Percentiles rank a stretch among this genome's conserved stretches.
These are phyloP conservation scores for Fusarium sp. DNA, from an alignment of 2,329 filamentous ascomycete species.

Conservation along the genomic window DNA sequence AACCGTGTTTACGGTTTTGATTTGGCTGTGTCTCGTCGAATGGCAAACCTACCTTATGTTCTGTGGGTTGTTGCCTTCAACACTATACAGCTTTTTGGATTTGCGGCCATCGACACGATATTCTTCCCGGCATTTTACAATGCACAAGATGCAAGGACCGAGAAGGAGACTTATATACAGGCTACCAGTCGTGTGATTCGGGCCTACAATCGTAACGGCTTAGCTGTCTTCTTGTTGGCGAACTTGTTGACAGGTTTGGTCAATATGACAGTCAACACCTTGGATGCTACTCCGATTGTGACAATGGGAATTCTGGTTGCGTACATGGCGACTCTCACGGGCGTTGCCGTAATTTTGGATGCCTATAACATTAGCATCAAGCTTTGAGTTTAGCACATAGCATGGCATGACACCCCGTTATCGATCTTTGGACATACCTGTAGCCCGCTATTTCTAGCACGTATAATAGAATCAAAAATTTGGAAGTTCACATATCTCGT, in stretches of 20 bases:
- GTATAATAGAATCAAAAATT: background rate
- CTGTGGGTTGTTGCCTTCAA: conserved; percentile 96
- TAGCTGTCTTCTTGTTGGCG: conserved; percentile 87
- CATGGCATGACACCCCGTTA: background rate
- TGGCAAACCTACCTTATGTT: conserved; percentile 95
- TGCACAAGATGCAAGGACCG: conserved; percentile 67
- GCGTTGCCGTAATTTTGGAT: conserved; percentile 77
- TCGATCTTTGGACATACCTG: conserved; percentile 1
- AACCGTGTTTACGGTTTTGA: conserved; percentile 79
- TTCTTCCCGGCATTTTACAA: conserved; percentile 83
- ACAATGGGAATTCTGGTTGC: conserved; percentile 82
- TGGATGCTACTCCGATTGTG: conserved; percentile 75
- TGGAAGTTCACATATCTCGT: too few relatives aligned
- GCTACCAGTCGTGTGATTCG: conserved; percentile 87
- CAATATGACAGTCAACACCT: conserved; percentile 88
- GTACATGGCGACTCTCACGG: conserved; percentile 79
- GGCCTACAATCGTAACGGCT: conserved; percentile 90
- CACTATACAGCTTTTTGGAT: conserved; percentile 83
- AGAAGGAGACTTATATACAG: conserved; percentile 74
- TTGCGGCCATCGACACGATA: conserved; percentile 82
- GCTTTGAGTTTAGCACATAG: conserved; percentile 60
- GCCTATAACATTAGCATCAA: conserved; percentile 78
- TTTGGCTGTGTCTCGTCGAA: conserved; percentile 84
- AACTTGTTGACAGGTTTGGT: conserved; percentile 92
- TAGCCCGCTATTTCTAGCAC: background rate